Percentiles rank a stretch among this genome's conserved stretches.
These are phyloP conservation scores for Colletotrichum eremochloae DNA, from an alignment of 2,329 filamentous ascomycete genomes.

Conservation along the genomic window DNA sequence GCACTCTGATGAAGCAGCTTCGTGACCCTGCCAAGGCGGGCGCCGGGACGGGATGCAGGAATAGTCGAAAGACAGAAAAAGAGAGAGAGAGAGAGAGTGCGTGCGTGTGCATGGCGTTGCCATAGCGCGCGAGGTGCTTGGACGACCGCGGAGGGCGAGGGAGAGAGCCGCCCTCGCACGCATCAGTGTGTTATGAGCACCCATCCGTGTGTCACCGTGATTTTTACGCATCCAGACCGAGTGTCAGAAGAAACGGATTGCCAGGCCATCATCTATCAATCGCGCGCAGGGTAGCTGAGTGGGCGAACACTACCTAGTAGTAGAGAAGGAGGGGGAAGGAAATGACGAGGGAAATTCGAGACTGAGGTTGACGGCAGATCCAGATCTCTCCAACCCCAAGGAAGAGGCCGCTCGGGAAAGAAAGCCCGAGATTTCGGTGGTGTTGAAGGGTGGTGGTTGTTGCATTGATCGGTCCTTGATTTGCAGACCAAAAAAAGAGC, in stretches of 20 bases:
- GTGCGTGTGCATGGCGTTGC: slow-evolving; percentile 13
- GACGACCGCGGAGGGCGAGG: neutral
- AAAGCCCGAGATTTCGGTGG: no score
- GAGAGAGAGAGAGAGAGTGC: neutral
- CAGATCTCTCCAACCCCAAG: neutral
- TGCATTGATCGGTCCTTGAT: neutral
- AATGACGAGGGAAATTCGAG: slow-evolving; percentile 3
- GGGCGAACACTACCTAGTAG: neutral
- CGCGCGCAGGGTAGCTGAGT: neutral
- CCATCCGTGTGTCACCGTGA: neutral
- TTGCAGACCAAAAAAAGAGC: neutral
- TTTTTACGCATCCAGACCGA: neutral
- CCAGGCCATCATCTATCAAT: neutral
- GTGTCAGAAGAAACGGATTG: neutral
- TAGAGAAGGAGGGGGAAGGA: neutral
- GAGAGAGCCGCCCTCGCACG: neutral
- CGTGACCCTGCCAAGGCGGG: slow-evolving; percentile 41
- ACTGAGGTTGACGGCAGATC: neutral
- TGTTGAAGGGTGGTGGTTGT: neutral
- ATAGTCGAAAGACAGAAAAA: no score
- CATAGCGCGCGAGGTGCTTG: slow-evolving; percentile 21
- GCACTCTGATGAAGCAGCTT: slow-evolving; percentile 20
- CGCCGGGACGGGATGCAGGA: slow-evolving; percentile 22
- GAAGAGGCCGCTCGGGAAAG: neutral
- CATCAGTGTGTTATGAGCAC: neutral